These are phyloP conservation scores for Venturiaceae sp. DNA, from an alignment of 2,329 filamentous ascomycete species.

Conservation along the genomic window DNA sequence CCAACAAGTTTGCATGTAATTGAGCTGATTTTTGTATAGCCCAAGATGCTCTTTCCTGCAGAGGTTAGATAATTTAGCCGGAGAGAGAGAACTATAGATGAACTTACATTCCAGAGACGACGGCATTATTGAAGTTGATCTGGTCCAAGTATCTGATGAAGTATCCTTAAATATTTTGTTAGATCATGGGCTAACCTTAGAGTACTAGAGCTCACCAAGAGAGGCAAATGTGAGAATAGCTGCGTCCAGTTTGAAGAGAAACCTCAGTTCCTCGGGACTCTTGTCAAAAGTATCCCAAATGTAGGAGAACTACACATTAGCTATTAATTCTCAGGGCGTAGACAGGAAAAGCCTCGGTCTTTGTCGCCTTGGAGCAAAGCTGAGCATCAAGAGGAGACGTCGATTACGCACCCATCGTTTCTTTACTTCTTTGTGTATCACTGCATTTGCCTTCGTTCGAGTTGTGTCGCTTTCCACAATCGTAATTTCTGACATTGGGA, in stretches of 20 bases:
- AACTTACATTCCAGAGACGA: conserved; percentile 19
- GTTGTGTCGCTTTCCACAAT: not conserved
- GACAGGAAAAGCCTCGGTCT: not conserved
- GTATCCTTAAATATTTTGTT: not conserved
- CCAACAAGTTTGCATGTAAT: conserved; percentile 45
- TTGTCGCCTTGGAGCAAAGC: not conserved
- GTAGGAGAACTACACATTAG: conserved; percentile 23
- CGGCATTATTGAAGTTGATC: conserved; percentile 18
- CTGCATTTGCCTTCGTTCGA: not conserved
- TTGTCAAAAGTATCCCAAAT: conserved; percentile 44
- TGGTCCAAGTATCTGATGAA: conserved; percentile 20
- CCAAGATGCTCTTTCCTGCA: conserved; percentile 18
- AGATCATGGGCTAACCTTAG: too few species aligned
- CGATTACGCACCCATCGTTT: not conserved
- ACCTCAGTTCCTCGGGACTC: conserved; percentile 33
- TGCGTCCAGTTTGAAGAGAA: conserved; percentile 38
- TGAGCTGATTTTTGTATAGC: conserved; percentile 17
- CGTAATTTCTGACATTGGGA: not conserved
- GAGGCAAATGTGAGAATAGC: conserved; percentile 32
- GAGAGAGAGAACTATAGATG: conserved; percentile 9
- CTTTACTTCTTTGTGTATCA: not conserved
- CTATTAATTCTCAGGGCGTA: not conserved
- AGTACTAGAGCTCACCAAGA: too few species aligned
- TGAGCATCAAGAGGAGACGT: not conserved
- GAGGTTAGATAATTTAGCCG: not conserved